These are phyloP conservation scores for Saccharomycopsis sp. DNA, from an alignment of 805 yeast genomes.

Conservation along the genomic window DNA sequence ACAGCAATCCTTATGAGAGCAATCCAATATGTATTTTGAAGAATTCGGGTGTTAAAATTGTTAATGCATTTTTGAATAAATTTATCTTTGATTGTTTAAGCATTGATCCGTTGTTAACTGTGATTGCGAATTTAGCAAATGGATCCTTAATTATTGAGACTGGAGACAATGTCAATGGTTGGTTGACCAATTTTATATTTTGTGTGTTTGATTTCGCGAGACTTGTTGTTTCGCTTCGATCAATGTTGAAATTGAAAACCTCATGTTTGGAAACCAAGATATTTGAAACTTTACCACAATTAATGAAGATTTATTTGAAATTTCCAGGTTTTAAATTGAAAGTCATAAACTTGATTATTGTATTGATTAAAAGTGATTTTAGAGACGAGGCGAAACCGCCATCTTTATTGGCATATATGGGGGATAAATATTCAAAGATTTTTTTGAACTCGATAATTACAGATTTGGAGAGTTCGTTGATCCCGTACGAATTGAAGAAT, in stretches of 20 bases:
- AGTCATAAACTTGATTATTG: slow-evolving; percentile 50
- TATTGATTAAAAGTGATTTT: slow-evolving; percentile 43
- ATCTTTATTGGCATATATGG: slow-evolving; percentile 75
- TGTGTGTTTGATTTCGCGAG: slow-evolving; percentile 50
- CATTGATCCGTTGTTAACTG: slow-evolving; percentile 43
- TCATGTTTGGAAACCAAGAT: slow-evolving; percentile 60
- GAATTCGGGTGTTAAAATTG: slow-evolving; percentile 42
- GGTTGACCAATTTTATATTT: slow-evolving; percentile 44
- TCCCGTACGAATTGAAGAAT: slow-evolving; percentile 45
- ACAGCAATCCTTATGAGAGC: too few species aligned
- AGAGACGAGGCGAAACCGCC: slow-evolving; percentile 43
- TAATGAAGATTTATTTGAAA: slow-evolving; percentile 54
- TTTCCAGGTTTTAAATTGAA: slow-evolving; percentile 40
- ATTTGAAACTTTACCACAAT: slow-evolving; percentile 45
- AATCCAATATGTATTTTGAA: slow-evolving; percentile 36
- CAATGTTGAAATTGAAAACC: slow-evolving; percentile 35
- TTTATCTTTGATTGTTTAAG: slow-evolving; percentile 46
- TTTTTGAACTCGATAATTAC: slow-evolving; percentile 52
- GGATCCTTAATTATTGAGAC: slow-evolving; percentile 29
- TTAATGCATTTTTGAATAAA: slow-evolving; percentile 49
- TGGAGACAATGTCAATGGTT: slow-evolving; percentile 38
- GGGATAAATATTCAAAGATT: slow-evolving; percentile 51
- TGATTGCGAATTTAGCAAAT: slow-evolving; percentile 42
- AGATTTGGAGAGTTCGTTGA: slow-evolving; percentile 53
- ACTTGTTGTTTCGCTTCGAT: slow-evolving; percentile 50